phyloP scores from a whole-genome alignment of 1,284 basidiomycete genomes.

The Ganoderma sinense region DNA sequence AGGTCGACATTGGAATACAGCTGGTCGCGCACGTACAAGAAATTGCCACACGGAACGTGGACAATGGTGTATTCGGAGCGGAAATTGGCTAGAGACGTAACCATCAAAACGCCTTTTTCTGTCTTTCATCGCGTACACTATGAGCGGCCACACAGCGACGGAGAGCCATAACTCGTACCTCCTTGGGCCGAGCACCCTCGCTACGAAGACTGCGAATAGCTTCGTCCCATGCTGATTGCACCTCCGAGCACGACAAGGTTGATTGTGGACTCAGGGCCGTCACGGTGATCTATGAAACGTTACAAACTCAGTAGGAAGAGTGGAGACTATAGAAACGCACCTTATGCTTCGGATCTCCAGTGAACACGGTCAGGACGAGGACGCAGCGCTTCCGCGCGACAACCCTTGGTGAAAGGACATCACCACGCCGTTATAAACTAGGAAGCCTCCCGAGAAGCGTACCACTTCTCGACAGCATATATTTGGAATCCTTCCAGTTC shows the following conservation, averaged over 20 bases:
- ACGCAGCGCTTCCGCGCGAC: slow-evolving; percentile 68
- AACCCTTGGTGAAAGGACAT: slow-evolving; percentile 53
- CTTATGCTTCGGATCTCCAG: slow-evolving; percentile 73
- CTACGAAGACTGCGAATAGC: slow-evolving; percentile 65
- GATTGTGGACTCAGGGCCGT: slow-evolving; percentile 59
- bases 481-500: slow-evolving; percentile 72
- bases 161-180: slow-evolving; percentile 46
- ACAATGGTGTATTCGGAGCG: slow-evolving; percentile 86
- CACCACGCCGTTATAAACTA: slow-evolving; percentile 21
- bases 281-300: slow-evolving; percentile 58
- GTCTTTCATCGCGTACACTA: slow-evolving; percentile 48
- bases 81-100: slow-evolving; percentile 85
- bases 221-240: slow-evolving; percentile 64
- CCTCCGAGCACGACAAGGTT: slow-evolving; percentile 50
- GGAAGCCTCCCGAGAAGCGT: slow-evolving; percentile 28
- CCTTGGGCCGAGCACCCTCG: slow-evolving; percentile 73
- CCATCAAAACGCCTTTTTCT: slow-evolving; percentile 73
- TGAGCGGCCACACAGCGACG: background rate
- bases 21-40: slow-evolving; percentile 63
- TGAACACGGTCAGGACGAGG: slow-evolving; percentile 73
- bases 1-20: slow-evolving; percentile 83
- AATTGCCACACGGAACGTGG: slow-evolving; percentile 74
- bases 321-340: slow-evolving; percentile 38
- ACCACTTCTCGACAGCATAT: slow-evolving; percentile 87
- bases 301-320: background rate